These are phyloP conservation scores for Suhomyces wounanorum DNA, from an alignment of 1,139 yeast genomes.

Conservation along the genomic window DNA sequence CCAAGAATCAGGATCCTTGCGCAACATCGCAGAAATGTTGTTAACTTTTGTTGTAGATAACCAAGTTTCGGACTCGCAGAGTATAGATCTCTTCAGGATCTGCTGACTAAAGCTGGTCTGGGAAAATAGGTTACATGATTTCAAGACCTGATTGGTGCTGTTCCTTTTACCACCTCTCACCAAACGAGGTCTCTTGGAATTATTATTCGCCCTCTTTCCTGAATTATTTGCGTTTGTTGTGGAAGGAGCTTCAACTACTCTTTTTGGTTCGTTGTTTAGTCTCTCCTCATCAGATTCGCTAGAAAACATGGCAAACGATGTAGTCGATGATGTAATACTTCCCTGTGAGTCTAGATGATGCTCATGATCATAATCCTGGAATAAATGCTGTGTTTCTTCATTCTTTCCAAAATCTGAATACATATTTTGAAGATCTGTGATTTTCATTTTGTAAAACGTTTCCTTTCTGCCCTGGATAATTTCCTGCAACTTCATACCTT, in stretches of 20 bases:
- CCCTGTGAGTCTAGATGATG: slow-evolving; percentile 1
- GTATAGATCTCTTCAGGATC: slow-evolving; percentile 2
- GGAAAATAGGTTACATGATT: not conserved
- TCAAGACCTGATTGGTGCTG: not conserved
- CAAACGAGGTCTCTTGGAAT: not conserved
- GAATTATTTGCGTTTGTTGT: no score
- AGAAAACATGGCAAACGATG: not conserved
- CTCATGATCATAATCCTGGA: slow-evolving; percentile 3
- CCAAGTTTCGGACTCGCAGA: not conserved
- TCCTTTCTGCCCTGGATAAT: slow-evolving; percentile 31
- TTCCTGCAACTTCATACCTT: slow-evolving; percentile 26
- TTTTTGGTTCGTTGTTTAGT: not conserved
- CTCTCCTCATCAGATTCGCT: slow-evolving; percentile 2
- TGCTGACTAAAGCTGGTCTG: not conserved
- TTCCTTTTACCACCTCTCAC: not conserved
- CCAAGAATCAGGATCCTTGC: slow-evolving; percentile 9
- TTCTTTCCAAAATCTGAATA: slow-evolving; percentile 12
- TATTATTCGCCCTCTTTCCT: not conserved
- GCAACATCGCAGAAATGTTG: slow-evolving; percentile 3
- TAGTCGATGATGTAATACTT: not conserved
- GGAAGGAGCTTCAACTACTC: no score
- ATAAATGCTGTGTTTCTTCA: slow-evolving; percentile 1
- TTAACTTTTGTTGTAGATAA: slow-evolving; percentile 1
- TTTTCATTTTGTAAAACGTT: slow-evolving; percentile 21
- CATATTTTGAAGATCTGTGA: slow-evolving; percentile 23